phyloP scores from a whole-genome alignment of 345 rosid genomes.

The Clausena lansium region DNA sequence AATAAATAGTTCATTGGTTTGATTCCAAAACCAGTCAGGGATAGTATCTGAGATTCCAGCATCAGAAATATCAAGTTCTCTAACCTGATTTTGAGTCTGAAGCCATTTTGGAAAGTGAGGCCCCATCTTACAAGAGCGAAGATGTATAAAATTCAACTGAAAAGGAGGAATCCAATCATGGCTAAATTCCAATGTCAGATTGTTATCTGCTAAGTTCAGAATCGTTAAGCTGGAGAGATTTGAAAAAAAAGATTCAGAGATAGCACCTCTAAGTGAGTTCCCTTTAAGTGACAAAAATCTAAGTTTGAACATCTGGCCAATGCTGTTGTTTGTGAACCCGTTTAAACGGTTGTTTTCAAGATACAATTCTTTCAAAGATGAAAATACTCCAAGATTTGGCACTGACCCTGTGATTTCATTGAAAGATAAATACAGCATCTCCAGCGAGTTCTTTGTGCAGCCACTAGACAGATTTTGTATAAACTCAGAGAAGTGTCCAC shows the following conservation, averaged over 20 bases:
- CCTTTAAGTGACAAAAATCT: neutral
- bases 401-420: slow-evolving; percentile 20
- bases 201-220: neutral
- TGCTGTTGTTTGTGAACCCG: neutral
- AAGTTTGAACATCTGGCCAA: neutral
- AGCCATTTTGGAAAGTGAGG: neutral
- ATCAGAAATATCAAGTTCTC: neutral
- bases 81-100: neutral
- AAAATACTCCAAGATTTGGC: neutral
- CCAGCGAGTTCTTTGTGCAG: neutral
- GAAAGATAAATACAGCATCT: neutral
- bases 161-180: neutral
- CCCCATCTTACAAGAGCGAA: neutral
- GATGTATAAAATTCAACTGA: neutral
- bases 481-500: neutral
- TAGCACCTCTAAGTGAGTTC: neutral
- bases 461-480: slow-evolving; percentile 13
- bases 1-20: neutral
- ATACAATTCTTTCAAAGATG: neutral
- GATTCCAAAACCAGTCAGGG: neutral
- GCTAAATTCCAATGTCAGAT: neutral
- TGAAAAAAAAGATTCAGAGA: neutral
- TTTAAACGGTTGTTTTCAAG: neutral
- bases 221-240: neutral
- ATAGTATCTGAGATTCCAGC: neutral